A percentile compares a stretch with the other conserved stretches of the same genome.
Evolutionary conservation across 2,329 filamentous ascomycete genomes (phyloP).

Genomic region (Hypomyces rosellus): DNA sequence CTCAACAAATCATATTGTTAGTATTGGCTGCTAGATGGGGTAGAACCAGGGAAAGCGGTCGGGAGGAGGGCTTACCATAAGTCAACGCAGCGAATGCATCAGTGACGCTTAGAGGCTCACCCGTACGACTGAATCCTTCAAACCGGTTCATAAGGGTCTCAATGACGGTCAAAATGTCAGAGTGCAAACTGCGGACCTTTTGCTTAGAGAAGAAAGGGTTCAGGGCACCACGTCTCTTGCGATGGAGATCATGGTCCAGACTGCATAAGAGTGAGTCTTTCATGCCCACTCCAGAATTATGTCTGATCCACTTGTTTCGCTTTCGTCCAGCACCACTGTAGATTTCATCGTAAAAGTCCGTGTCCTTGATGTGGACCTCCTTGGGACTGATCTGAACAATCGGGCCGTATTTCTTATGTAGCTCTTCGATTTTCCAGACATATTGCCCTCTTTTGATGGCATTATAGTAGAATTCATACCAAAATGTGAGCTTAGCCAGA

Average conservation of each 20-base stretch:
- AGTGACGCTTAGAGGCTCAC: slow-evolving; percentile 28
- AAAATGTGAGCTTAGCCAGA: slow-evolving; percentile 32
- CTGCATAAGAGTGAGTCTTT: slow-evolving; percentile 18
- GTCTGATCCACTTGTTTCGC: slow-evolving; percentile 24
- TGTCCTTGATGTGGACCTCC: slow-evolving; percentile 33
- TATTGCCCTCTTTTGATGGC: slow-evolving; percentile 35
- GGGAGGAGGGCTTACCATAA: slow-evolving; percentile 21
- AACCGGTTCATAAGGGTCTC: slow-evolving; percentile 27
- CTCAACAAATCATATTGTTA: no score
- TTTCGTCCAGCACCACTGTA: slow-evolving; percentile 26
- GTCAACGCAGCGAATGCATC: slow-evolving; percentile 34
- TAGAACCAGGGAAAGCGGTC: no score
- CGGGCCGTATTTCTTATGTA: slow-evolving; percentile 37
- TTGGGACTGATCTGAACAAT: slow-evolving; percentile 35
- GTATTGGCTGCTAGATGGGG: no score
- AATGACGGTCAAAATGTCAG: slow-evolving; percentile 30
- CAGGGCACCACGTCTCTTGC: slow-evolving; percentile 27
- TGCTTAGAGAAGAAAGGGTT: slow-evolving; percentile 33
- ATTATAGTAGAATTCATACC: slow-evolving; percentile 40
- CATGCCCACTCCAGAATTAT: slow-evolving; percentile 30
- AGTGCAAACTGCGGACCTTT: slow-evolving; percentile 32
- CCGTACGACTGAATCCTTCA: slow-evolving; percentile 18
- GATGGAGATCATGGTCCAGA: slow-evolving; percentile 28
- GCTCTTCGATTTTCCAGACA: slow-evolving; percentile 33
- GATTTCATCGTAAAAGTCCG: slow-evolving; percentile 34